Conservation (phyloP, 1,284 basidiomycete genomes). For the Naganishia sp. region DNA sequence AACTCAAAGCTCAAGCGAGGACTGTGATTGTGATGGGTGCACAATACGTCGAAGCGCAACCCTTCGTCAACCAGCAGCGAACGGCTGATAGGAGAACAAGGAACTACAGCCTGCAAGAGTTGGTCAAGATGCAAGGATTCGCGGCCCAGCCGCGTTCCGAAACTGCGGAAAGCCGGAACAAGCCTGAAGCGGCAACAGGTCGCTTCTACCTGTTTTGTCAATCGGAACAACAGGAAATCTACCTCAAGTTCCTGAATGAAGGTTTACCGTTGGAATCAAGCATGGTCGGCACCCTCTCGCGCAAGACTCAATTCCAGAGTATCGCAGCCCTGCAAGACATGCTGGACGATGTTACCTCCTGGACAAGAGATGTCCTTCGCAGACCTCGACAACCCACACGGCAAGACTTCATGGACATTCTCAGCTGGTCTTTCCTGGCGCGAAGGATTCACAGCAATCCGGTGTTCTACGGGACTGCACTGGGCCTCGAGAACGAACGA, state of each 20-base stretch:
- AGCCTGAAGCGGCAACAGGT: conserved; percentile 54
- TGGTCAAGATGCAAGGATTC: conserved; percentile 87
- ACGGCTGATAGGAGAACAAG: conserved; percentile 59
- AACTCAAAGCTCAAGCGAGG: conserved; percentile 73
- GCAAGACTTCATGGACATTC: conserved; percentile 71
- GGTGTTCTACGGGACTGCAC: conserved; percentile 71
- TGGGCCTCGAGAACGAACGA: conserved; percentile 57
- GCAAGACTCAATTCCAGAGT: conserved; percentile 12
- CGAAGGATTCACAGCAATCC: conserved; percentile 77
- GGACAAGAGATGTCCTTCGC: conserved; percentile 4
- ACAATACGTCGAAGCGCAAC: conserved; percentile 68
- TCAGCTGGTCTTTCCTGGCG: conserved; percentile 80
- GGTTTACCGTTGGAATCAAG: conserved; percentile 87
- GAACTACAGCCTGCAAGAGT: conserved; percentile 78
- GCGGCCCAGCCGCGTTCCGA: conserved; percentile 66
- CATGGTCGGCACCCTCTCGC: conserved; percentile 49
- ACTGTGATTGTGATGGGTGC: conserved; percentile 89
- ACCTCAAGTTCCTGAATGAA: conserved; percentile 76
- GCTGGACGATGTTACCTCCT: conserved; percentile 32
- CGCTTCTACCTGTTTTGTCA: conserved; percentile 85
- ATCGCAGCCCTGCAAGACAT: conserved; percentile 33
- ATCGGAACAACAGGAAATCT: conserved; percentile 73
- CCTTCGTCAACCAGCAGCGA: conserved; percentile 46
- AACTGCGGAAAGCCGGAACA: conserved; percentile 31
- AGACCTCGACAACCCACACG: conserved; percentile 38